A percentile compares a stretch with the other conserved stretches of the same genome.
These are phyloP conservation scores for Oidiodendron maius DNA, from an alignment of 495 filamentous ascomycete species.

Conservation along the genomic window DNA sequence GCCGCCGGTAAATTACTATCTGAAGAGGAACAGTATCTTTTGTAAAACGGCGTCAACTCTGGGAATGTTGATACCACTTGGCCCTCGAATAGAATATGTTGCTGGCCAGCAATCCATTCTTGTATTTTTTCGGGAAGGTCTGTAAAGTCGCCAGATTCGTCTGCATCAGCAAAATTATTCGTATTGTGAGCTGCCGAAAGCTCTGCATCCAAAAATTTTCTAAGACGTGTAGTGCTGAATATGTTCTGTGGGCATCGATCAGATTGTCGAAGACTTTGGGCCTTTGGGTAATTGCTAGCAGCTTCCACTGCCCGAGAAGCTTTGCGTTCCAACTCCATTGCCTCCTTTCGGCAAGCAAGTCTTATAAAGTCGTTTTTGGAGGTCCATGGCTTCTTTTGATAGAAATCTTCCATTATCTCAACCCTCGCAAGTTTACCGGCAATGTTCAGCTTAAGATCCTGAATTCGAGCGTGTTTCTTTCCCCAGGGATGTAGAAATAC, in stretches of 20 bases:
- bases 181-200: not conserved
- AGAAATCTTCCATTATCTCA: not conserved
- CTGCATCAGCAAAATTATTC: not conserved
- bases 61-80: not conserved
- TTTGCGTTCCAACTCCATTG: not conserved
- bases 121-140: not conserved
- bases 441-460: not conserved
- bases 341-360: not conserved
- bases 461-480: not conserved
- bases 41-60: not conserved
- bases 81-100: not conserved
- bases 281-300: not conserved
- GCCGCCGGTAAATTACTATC: not conserved
- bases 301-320: not conserved
- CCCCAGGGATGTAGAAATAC: not conserved
- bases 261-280: not conserved
- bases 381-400: not conserved
- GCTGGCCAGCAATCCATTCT: conserved; percentile 1
- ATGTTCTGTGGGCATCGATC: not conserved
- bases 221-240: not conserved
- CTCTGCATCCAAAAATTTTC: not conserved
- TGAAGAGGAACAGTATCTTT: not conserved
- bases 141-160: not conserved
- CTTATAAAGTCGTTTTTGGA: not conserved
- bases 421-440: not conserved